Evolutionary conservation across 148 eudicot species (phyloP).

Genomic region (Suaeda aralocaspica): DNA sequence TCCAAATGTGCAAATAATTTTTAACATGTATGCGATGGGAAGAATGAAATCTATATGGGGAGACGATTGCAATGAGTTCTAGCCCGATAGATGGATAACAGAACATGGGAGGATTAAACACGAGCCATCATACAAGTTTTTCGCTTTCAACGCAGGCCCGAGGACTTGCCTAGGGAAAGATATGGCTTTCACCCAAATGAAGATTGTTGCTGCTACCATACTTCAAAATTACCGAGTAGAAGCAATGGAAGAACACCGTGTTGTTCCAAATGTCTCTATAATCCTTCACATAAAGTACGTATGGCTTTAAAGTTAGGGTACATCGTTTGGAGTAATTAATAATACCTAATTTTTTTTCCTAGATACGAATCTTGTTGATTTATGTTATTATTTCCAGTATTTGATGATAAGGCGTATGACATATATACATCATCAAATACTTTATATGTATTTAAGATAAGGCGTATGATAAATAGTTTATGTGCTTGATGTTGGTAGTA

Average conservation of each 20-base stretch:
- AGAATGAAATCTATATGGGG: slow-evolving; percentile 47
- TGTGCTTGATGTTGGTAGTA: too few relatives aligned
- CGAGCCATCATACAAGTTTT: slow-evolving; percentile 46
- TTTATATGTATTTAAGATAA: too few relatives aligned
- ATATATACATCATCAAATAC: too few relatives aligned
- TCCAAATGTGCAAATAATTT: slow-evolving; percentile 30
- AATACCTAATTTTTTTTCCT: too few relatives aligned
- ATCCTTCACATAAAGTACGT: slow-evolving; percentile 24
- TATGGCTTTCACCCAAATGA: slow-evolving; percentile 39
- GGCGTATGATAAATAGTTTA: too few relatives aligned
- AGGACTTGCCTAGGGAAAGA: slow-evolving; percentile 48
- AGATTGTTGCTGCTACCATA: slow-evolving; percentile 8
- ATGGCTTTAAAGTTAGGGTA: slow-evolving; percentile 25
- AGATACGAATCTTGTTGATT: too few relatives aligned
- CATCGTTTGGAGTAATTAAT: too few relatives aligned
- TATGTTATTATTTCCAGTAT: too few relatives aligned
- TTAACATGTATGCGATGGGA: slow-evolving; percentile 41
- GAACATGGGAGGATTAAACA: slow-evolving; percentile 32
- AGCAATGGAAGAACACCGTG: slow-evolving; percentile 16
- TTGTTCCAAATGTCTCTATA: slow-evolving; percentile 20
- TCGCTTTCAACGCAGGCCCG: slow-evolving; percentile 48
- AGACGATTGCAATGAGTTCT: slow-evolving; percentile 37
- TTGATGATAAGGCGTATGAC: too few relatives aligned
- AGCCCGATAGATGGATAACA: slow-evolving; percentile 45
- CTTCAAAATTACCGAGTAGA: slow-evolving; percentile 14